Base-by-base conservation (phyloP, 148 eudicot genomes). In the Pouteria glomerata region DNA sequence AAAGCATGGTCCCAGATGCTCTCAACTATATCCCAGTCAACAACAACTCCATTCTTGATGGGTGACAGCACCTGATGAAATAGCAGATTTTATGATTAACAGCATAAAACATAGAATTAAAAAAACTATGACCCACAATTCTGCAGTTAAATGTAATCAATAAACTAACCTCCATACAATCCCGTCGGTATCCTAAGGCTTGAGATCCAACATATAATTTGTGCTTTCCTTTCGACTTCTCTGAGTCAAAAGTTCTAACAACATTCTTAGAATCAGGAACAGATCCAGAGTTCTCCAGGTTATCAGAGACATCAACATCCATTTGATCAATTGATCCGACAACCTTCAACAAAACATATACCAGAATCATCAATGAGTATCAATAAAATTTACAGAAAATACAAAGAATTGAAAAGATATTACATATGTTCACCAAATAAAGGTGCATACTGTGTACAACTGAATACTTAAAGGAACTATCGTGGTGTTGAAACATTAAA, bases 1-100 rank as follows among this genome's bases (percentile, higher is more conserved):
- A 91, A 85, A 57, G 97, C 89, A 82, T 95, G 99, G 72, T 91
- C 96, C 99, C 96, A 95, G 73, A 95, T 92, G 84, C 79, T 84
- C 79, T 95, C 99, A 78, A 88, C 94, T 44, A 91, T 90, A 73
- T 91, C 99, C 99, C 97, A 91, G 68, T 95, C 99, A 64, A 80
- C 86, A 50, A 95, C 88, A 71, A 83, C 81, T 77, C 99, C 99
- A 76, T 92, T 96, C 84, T 88, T 95, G 18, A 95, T 77, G 51
- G 96, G 89, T 60, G 99, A 85, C 55, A 91, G 58, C 56, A 95
- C 94, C 99, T 95, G 85, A 81, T 37, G 26, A 45, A 53, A 65
- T 34, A 69, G 52, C 57, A 74, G 1, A 33, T 52, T 26, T 5
- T 3, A 56, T 16, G 6, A 29, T 58, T 29, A 27, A 55, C n/a